Evolutionary conservation across 129 eudicot genomes (phyloP).

Genomic region (Pittosporum tobira): DNA sequence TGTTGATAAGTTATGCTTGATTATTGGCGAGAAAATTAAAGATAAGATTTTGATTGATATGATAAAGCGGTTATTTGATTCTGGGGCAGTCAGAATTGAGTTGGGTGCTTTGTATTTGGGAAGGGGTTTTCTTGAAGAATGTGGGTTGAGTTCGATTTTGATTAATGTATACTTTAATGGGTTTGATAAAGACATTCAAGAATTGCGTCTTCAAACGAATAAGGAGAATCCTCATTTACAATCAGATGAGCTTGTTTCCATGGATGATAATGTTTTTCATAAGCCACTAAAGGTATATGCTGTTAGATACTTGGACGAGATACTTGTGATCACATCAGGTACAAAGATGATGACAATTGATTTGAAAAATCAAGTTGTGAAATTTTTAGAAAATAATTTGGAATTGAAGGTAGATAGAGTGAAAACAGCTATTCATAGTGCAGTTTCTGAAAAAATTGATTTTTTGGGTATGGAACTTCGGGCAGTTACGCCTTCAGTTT

Average conservation of each 20-base stretch:
- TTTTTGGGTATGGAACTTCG: conserved; percentile 87
- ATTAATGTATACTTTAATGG: conserved; percentile 59
- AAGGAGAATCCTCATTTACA: conserved; percentile 25
- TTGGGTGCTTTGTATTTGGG: conserved; percentile 59
- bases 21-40: conserved; percentile 39
- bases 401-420: conserved; percentile 55
- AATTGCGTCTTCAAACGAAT: conserved; percentile 36
- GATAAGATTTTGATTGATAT: conserved; percentile 42
- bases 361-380: conserved; percentile 44
- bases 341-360: conserved; percentile 55
- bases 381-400: conserved; percentile 42
- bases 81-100: conserved; percentile 27
- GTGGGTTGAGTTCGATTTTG: conserved; percentile 60
- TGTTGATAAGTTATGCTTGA: conserved; percentile 42
- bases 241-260: conserved; percentile 18
- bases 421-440: conserved; percentile 65
- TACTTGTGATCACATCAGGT: conserved; percentile 73
- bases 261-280: conserved; percentile 26
- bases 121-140: conserved; percentile 76
- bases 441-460: conserved; percentile 68
- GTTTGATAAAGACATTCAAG: conserved; percentile 73
- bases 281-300: conserved; percentile 78
- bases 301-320: conserved; percentile 77
- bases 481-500: conserved; percentile 71
- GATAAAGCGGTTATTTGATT: conserved; percentile 45